phyloP scores from a whole-genome alignment of 768 basidiomycete species.

The Lactarius hatsudake region DNA sequence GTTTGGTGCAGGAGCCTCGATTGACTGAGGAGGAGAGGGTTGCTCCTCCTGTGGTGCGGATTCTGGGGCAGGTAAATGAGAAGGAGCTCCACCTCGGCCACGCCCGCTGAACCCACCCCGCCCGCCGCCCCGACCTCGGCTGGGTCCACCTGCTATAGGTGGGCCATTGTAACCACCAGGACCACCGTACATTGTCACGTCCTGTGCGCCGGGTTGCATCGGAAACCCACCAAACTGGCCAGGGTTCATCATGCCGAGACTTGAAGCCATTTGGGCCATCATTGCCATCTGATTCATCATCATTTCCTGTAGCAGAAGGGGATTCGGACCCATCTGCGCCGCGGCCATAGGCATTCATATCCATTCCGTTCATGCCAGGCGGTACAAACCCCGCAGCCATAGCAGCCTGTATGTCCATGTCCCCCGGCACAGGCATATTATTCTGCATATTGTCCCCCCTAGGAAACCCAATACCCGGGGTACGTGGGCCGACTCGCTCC shows the following conservation, averaged over 20 bases:
- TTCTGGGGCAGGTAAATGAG: constrained; percentile 23
- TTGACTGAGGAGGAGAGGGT: constrained; percentile 25
- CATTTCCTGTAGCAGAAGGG: constrained; percentile 80
- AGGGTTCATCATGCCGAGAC: constrained; percentile 74
- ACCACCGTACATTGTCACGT: constrained; percentile 48
- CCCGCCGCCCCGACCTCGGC: constrained; percentile 38
- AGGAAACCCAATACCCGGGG: constrained; percentile 6
- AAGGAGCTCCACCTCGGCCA: constrained; percentile 26
- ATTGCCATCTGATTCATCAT: constrained; percentile 91
- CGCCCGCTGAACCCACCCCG: constrained; percentile 29
- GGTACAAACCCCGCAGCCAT: constrained; percentile 39
- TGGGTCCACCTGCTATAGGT: constrained; percentile 46
- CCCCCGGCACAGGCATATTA: constrained; percentile 58
- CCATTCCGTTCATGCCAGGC: constrained; percentile 46
- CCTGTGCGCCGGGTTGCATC: constrained; percentile 47
- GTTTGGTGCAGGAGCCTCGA: constrained; percentile 23
- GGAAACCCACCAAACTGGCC: constrained; percentile 63
- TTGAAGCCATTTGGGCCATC: constrained; percentile 89
- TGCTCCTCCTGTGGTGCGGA: constrained; percentile 23
- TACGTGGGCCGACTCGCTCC: constrained; percentile 63
- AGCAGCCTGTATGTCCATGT: constrained; percentile 47
- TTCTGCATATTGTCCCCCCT: constrained; percentile 67
- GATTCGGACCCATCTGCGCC: constrained; percentile 49
- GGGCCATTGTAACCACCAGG: constrained; percentile 32
- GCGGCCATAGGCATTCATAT: constrained; percentile 60